Conservation (phyloP, 176 grass and related monocot species). For the Aegilops bicornis region DNA sequence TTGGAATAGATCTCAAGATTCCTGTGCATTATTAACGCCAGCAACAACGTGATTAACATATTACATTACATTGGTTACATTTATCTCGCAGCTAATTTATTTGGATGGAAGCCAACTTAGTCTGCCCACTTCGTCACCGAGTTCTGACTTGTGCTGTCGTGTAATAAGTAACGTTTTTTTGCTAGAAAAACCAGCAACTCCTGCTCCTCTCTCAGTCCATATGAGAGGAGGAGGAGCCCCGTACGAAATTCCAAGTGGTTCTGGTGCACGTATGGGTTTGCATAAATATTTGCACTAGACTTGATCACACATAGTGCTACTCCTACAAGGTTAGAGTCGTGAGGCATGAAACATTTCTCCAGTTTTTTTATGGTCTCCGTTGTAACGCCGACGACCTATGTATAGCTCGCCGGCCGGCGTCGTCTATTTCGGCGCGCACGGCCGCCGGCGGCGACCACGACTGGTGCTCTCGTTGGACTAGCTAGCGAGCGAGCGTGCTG, state of each 20-base stretch:
- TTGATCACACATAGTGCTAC: slow-evolving; percentile 3
- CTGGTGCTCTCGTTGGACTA: slow-evolving; percentile 23
- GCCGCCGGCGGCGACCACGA: slow-evolving; percentile 6
- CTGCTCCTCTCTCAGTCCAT: no score
- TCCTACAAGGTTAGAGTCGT: neutral
- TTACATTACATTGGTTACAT: neutral
- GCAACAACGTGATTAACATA: slow-evolving; percentile 13
- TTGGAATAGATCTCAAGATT: slow-evolving; percentile 52
- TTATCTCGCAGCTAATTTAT: slow-evolving; percentile 35
- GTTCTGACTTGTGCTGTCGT: slow-evolving; percentile 26
- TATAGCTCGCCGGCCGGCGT: neutral
- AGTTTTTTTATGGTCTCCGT: neutral
- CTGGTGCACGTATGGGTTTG: neutral
- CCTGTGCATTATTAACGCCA: slow-evolving; percentile 10
- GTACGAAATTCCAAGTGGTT: slow-evolving; percentile 16
- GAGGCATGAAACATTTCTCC: neutral
- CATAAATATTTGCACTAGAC: neutral
- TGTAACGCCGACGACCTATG: neutral
- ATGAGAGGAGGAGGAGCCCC: no score
- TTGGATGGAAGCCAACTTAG: slow-evolving; percentile 1
- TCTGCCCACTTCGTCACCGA: neutral
- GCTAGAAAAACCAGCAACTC: slow-evolving; percentile 8
- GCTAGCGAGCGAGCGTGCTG: no score
- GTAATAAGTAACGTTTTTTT: neutral
- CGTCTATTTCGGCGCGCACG: slow-evolving; percentile 13